A percentile compares a stretch with the other conserved stretches of the same genome.
These are phyloP conservation scores for Pistacia vera DNA, from an alignment of 345 rosid genomes.

Conservation along the genomic window DNA sequence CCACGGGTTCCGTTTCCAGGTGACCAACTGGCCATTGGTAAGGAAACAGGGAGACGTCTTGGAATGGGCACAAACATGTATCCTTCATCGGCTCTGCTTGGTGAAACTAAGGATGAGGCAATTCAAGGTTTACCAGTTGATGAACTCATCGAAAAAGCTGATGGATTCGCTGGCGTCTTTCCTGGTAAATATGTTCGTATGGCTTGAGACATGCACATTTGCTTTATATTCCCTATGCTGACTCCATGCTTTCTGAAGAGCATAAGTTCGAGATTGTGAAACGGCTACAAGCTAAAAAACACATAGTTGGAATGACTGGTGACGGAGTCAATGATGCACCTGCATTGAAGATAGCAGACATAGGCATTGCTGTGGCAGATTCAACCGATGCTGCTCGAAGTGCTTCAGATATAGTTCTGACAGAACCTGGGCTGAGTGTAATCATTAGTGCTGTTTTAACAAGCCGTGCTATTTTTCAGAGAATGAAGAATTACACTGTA, in stretches of 20 bases:
- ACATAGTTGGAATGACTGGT: conserved; percentile 95
- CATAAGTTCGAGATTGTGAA: conserved; percentile 89
- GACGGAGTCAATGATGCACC: conserved; percentile 97
- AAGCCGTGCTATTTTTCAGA: conserved; percentile 90
- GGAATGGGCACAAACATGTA: conserved; percentile 99
- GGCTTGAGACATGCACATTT: neutral
- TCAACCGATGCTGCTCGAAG: conserved; percentile 91
- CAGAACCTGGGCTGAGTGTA: conserved; percentile 92
- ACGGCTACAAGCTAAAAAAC: conserved; percentile 70
- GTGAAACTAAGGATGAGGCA: conserved; percentile 53
- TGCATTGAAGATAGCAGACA: conserved; percentile 83
- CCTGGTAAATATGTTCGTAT: conserved; percentile 52
- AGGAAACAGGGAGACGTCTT: conserved; percentile 95
- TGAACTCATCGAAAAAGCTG: conserved; percentile 87
- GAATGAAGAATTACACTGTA: conserved; percentile 95
- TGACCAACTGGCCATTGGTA: conserved; percentile 91
- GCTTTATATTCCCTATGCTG: neutral
- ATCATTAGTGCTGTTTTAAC: conserved; percentile 91
- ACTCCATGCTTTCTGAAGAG: conserved; percentile 46
- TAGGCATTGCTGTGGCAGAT: conserved; percentile 94
- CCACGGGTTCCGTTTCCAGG: conserved; percentile 38
- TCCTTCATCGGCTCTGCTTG: conserved; percentile 85
- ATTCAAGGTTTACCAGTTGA: conserved; percentile 59
- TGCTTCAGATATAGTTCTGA: conserved; percentile 91
- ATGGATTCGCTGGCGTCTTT: conserved; percentile 93